Evolutionary conservation across 176 grass and related monocot species (phyloP).

Genomic region (Phoenix dactylifera): DNA sequence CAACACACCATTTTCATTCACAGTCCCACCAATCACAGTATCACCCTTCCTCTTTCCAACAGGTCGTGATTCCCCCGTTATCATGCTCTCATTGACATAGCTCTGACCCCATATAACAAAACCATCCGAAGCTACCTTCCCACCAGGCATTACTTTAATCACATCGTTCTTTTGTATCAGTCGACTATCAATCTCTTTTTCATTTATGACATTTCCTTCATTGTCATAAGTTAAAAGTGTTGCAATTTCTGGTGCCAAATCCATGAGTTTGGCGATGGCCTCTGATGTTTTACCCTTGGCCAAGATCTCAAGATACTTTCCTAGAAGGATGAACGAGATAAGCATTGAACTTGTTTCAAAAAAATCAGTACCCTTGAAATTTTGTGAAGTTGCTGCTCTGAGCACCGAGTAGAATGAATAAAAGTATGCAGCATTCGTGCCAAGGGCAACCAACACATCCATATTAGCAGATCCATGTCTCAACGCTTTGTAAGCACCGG

Average conservation of each 20-base stretch:
- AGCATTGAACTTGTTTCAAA: conserved; percentile 99
- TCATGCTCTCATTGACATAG: conserved; percentile 98
- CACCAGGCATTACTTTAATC: conserved; percentile 78
- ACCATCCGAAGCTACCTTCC: conserved; percentile 86
- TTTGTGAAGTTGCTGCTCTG: conserved; percentile 55
- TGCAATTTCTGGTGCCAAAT: conserved; percentile 81
- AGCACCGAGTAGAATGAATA: conserved; percentile 84
- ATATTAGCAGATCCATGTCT: conserved; percentile 76
- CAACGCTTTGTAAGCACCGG: conserved; percentile 74
- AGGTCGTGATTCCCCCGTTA: conserved; percentile 82
- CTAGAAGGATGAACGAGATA: conserved; percentile 91
- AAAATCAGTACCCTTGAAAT: conserved; percentile 76
- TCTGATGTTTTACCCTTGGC: conserved; percentile 96
- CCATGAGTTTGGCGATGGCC: conserved; percentile 90
- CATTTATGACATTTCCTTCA: conserved; percentile 48
- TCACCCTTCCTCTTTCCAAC: conserved; percentile 90
- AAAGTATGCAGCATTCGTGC: conserved; percentile 84
- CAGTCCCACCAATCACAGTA: conserved; percentile 78
- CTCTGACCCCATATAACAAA: conserved; percentile 94
- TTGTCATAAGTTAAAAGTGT: conserved; percentile 44
- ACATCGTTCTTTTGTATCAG: conserved; percentile 97
- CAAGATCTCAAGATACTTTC: conserved; percentile 95
- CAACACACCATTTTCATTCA: conserved; percentile 91
- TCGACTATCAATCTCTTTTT: conserved; percentile 78
- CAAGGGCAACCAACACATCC: conserved; percentile 93